Percentiles rank a stretch among this genome's conserved stretches.
Evolutionary conservation across 345 rosid genomes (phyloP).

Genomic region (Punica granatum): DNA sequence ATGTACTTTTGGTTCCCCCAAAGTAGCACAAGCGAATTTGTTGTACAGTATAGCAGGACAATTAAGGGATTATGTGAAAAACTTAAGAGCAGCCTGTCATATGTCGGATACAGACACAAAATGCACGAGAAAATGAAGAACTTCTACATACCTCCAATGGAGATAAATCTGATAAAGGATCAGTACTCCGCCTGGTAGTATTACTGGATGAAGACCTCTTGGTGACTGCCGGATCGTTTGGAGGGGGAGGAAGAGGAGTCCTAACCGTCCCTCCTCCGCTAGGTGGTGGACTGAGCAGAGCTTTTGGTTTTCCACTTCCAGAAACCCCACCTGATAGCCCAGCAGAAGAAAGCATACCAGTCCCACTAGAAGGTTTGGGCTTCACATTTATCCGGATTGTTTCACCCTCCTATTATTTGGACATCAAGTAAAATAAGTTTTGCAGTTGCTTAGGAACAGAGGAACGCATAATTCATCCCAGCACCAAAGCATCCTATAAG

Average conservation of each 20-base stretch:
- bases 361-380: constrained; percentile 70
- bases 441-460: neutral
- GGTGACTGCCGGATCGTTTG: constrained; percentile 69
- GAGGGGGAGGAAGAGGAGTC: constrained; percentile 90
- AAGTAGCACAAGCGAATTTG: neutral
- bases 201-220: constrained; percentile 38
- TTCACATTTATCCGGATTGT: constrained; percentile 96
- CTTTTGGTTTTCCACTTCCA: constrained; percentile 50
- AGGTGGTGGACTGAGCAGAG: constrained; percentile 83
- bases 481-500: neutral
- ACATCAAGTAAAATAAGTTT: neutral
- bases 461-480: neutral
- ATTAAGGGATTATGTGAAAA: neutral
- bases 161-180: constrained; percentile 65
- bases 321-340: constrained; percentile 48
- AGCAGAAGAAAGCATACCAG: constrained; percentile 97
- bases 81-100: neutral
- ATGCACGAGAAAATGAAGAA: neutral
- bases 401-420: constrained; percentile 75
- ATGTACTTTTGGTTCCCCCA: no score
- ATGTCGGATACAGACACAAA: neutral
- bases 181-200: constrained; percentile 28
- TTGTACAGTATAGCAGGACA: neutral
- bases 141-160: constrained; percentile 55
- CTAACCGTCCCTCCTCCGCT: constrained; percentile 45